These are phyloP conservation scores for Boehmeria nivea DNA, from an alignment of 306 rosid genomes.

Conservation along the genomic window DNA sequence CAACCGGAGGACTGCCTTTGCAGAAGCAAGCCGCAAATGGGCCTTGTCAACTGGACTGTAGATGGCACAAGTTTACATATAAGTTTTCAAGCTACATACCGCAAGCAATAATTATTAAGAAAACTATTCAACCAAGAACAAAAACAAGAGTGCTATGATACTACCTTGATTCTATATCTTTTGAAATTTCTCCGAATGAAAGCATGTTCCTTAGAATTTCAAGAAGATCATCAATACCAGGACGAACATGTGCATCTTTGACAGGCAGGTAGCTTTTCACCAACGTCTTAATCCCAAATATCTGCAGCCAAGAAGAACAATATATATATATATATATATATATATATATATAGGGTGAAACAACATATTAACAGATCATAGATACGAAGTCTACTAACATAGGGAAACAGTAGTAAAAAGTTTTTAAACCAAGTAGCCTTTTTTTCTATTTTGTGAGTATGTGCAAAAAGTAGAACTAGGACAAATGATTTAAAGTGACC, in stretches of 20 bases:
- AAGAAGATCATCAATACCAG: constrained; percentile 56
- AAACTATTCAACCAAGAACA: constrained; percentile 5
- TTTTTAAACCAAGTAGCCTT: background rate
- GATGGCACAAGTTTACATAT: constrained; percentile 24
- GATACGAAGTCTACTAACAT: no score
- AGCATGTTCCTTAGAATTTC: constrained; percentile 68
- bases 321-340: background rate
- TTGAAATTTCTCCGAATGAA: constrained; percentile 75
- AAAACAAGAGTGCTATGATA: constrained; percentile 6
- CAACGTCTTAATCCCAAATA: constrained; percentile 80
- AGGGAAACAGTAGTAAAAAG: no score
- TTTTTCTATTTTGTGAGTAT: no score
- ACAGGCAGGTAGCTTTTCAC: constrained; percentile 88
- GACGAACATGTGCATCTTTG: constrained; percentile 89
- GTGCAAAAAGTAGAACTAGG: no score
- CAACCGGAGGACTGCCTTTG: constrained; percentile 82
- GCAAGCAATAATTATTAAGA: constrained; percentile 10
- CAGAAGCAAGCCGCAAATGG: constrained; percentile 87
- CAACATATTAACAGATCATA: background rate
- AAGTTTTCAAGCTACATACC: no score
- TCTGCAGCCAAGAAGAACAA: constrained; percentile 39
- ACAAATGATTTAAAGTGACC: constrained; percentile 14
- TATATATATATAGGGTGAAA: background rate
- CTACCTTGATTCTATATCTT: constrained; percentile 78
- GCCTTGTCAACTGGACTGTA: constrained; percentile 93